Evolutionary conservation across 2,329 filamentous ascomycete species (phyloP), one percentile per base, ranked within the genome.

Genomic region (Pseudocercospora eumusae): DNA sequence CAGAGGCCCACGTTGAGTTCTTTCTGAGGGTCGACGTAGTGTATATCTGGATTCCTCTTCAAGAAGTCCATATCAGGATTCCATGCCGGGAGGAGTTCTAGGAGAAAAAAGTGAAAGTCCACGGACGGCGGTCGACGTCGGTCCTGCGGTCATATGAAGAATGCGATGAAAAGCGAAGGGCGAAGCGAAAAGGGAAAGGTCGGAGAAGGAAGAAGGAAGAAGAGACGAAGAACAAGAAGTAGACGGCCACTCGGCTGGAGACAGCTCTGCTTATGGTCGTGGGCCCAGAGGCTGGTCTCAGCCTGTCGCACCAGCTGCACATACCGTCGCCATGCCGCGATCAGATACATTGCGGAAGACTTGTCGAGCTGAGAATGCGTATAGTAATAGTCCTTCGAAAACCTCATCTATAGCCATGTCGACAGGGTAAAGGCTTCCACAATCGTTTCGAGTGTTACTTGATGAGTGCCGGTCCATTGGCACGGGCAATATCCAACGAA

Each of bases 1-100:
- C 76, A 78, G 33, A 78, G 61, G 11, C 76, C 76, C 36, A 70
- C 65, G 52, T 78, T 76, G 28, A 78, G 64, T 58, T 75, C 68
- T 31, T 72, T 70, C 61, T 72, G 65, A 8, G 76, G 76, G 56
- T 76, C 69, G 57, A 77, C 69, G 64, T 76, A 77, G 47, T 65
- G 49, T 8, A 64, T 57, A 27, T 61, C 57, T 27, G 61, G 54
- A 15, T 67, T 64, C 33, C 62, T 62, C 42, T 23, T 28, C 54
- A 49, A 60, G 59, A 64, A 21, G 56, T 60, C 63, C 65, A 67
- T 66, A 54, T 53, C 60, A 40, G 50, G 27, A 57, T 66, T 52
- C 59, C 65, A 65, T 65, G 59, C 57, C 59, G 42, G 56, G 62
- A 33, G 36, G 57, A 28, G 27, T 20, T 18, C 23, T 21, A 50